Percentiles rank a stretch among this genome's conserved stretches.
Evolutionary conservation across 2,329 filamentous ascomycete species (phyloP).

Genomic region (Truncatella angustata): DNA sequence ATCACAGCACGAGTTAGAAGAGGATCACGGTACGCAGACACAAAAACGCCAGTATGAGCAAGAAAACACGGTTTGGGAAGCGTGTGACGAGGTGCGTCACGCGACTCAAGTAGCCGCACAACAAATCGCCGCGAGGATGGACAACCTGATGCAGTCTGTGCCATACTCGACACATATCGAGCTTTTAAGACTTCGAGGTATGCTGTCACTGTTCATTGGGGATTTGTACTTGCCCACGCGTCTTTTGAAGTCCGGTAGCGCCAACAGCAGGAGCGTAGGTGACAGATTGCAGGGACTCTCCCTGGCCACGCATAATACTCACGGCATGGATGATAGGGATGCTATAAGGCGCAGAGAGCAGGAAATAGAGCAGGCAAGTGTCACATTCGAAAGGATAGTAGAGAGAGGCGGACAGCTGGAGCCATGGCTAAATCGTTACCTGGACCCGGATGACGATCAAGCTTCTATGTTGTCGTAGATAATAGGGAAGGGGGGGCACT

Average conservation of each 20-base stretch:
- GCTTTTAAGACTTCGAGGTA: conserved; percentile 69
- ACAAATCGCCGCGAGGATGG: conserved; percentile 67
- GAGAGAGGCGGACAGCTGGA: conserved; percentile 31
- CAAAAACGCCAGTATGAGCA: conserved; percentile 12
- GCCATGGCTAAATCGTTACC: conserved; percentile 26
- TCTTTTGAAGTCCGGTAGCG: conserved; percentile 15
- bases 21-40: conserved; percentile 2
- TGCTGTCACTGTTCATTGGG: conserved; percentile 71
- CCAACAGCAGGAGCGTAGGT: conserved; percentile 3
- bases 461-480: not conserved
- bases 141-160: conserved; percentile 64
- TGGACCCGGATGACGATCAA: conserved; percentile 26
- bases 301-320: conserved; percentile 18
- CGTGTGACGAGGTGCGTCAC: conserved; percentile 39
- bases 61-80: conserved; percentile 19
- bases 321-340: conserved; percentile 24
- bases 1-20: conserved; percentile 9
- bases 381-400: conserved; percentile 36
- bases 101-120: conserved; percentile 58
- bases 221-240: conserved; percentile 57
- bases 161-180: conserved; percentile 69
- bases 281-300: conserved; percentile 14
- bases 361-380: conserved; percentile 35
- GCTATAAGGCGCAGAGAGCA: conserved; percentile 27
- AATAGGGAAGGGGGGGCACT: too few species aligned